Evolutionary conservation across 768 basidiomycete genomes (phyloP), one percentile per base, ranked within the genome.

Genomic region (Hypsizygus marmoreus): DNA sequence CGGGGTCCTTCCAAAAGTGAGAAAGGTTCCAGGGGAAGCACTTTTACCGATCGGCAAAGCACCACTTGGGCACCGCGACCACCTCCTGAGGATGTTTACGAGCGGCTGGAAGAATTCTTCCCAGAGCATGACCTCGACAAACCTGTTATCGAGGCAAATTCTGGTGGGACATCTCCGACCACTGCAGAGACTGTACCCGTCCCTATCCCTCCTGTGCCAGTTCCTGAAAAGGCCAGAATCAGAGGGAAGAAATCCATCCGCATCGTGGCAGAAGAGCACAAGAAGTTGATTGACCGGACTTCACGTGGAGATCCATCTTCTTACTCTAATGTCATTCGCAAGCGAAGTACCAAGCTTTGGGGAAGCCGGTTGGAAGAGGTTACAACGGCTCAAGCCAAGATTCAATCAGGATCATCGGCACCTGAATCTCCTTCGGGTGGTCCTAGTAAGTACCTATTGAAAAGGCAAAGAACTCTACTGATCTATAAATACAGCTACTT

Each of bases 121-220:
- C 95, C 95, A 1, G 86, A 88, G 53, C 91, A 97, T 61, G 94
- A 97, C 59, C 81, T 98, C 37, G 97, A 98, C 65, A 89, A 93
- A 61, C 94, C 95, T 2, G 87, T 98, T 53, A 89, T 97, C 43
- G 95, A 98, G 56, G 83, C 86, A 24, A 78, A 75, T 30, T 88
- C 84, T 3, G 87, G 90, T 8, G 86, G 87, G 31, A 84, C 86
- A 3, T 90, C 88, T 2, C 89, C 91, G 1, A 88, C 85, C 2
- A 64, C 77, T 17, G 71, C 71, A 7, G 88, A 90, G 23, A 71
- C 76, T 8, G 62, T 70, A 6, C 58, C 65, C 0, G 70, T 71
- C 4, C 69, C 71, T 17, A 63, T 72, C 12, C 70, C 74, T 20
- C 62, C 75, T 23, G 57, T 63, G 40, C 53, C 59, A 13, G 46